Conservation (phyloP, 2,329 filamentous ascomycete species). For the Coniella lustricola region DNA sequence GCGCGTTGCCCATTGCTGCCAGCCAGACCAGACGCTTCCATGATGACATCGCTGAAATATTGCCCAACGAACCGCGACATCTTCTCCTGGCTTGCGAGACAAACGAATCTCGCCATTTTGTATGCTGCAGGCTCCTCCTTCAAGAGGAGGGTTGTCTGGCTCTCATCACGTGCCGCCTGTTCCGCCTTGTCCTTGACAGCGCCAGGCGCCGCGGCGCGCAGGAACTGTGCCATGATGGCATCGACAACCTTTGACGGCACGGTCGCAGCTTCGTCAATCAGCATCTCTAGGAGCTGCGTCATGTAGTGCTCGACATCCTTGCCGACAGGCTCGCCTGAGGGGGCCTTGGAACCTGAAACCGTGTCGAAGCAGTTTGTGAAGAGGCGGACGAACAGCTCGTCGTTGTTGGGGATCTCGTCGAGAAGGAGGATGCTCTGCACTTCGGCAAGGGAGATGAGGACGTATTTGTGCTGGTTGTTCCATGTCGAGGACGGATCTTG, state of each 20-base stretch:
- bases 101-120: conserved; percentile 92
- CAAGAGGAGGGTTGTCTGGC: conserved; percentile 74
- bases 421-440: conserved; percentile 93
- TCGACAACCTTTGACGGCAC: conserved; percentile 81
- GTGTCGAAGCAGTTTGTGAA: conserved; percentile 92
- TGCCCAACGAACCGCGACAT: conserved; percentile 93
- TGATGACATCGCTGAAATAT: conserved; percentile 94
- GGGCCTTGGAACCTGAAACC: conserved; percentile 69
- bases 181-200: conserved; percentile 52
- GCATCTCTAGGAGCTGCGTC: conserved; percentile 72
- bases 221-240: conserved; percentile 89
- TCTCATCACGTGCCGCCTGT: conserved; percentile 56
- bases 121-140: conserved; percentile 90
- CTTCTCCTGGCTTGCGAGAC: conserved; percentile 81
- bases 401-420: conserved; percentile 76
- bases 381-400: conserved; percentile 70
- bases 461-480: conserved; percentile 87
- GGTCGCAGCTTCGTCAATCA: conserved; percentile 78
- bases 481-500: conserved; percentile 84
- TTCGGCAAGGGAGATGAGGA: conserved; percentile 79
- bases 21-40: conserved; percentile 67
- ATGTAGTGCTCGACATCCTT: conserved; percentile 94
- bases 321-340: conserved; percentile 72
- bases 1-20: conserved; percentile 51
- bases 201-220: conserved; percentile 72